Evolutionary conservation across 1,284 basidiomycete species (phyloP).

Genomic region (Moesziomyces parantarcticus): DNA sequence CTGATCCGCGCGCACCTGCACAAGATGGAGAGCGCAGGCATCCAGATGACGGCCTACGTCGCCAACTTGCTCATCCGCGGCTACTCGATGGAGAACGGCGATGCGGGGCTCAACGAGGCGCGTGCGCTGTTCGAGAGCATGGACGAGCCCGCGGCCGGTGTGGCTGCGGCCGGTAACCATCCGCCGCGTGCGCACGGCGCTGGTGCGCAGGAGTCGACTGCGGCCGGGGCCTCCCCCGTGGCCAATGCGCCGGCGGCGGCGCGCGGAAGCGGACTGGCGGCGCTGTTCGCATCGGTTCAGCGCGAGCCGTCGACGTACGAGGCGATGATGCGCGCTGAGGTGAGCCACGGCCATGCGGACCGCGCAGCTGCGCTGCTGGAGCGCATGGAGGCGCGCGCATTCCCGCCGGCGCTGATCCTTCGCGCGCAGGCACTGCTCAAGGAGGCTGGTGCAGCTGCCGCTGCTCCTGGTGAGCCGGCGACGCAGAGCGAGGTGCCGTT

Average conservation of each 20-base stretch:
- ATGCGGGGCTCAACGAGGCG: slow-evolving; percentile 70
- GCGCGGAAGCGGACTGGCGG: not conserved
- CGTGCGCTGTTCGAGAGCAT: slow-evolving; percentile 81
- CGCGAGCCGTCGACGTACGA: slow-evolving; percentile 91
- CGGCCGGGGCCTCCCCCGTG: slow-evolving; percentile 2
- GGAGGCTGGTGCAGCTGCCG: slow-evolving; percentile 1
- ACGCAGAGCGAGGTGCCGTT: not conserved
- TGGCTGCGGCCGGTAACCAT: slow-evolving; percentile 90
- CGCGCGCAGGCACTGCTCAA: slow-evolving; percentile 55
- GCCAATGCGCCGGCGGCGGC: not conserved
- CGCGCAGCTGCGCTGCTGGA: slow-evolving; percentile 79
- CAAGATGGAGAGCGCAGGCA: slow-evolving; percentile 75
- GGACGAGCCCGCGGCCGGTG: slow-evolving; percentile 83
- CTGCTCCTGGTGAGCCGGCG: not conserved
- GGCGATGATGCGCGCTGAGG: slow-evolving; percentile 91
- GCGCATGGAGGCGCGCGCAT: slow-evolving; percentile 77
- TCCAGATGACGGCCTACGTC: slow-evolving; percentile 95
- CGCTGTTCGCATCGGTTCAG: slow-evolving; percentile 76
- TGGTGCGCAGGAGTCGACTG: slow-evolving; percentile 63
- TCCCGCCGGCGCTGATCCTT: slow-evolving; percentile 68
- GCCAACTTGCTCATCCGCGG: slow-evolving; percentile 88
- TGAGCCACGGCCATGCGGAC: slow-evolving; percentile 79
- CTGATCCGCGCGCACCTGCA: slow-evolving; percentile 79
- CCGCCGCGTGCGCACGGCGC: slow-evolving; percentile 70
- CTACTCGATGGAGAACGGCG: slow-evolving; percentile 76